Evolutionary conservation across 2,329 filamentous ascomycete genomes (phyloP), one percentile per base, ranked within the genome.

Genomic region (Pseudonectria buxi): DNA sequence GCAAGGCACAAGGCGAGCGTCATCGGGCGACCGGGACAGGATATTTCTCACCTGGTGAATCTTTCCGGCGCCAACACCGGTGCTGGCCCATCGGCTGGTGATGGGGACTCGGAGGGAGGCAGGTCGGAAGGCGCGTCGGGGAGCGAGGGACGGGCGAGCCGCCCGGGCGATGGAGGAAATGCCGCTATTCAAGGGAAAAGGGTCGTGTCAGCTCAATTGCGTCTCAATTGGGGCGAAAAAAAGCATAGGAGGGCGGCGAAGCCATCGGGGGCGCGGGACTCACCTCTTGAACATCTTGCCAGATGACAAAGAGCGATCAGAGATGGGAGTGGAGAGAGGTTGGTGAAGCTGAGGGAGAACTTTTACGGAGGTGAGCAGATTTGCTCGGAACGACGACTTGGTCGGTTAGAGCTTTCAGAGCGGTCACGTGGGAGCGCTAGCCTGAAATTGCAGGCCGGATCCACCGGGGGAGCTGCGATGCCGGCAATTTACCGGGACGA

Each of bases 211-310:
- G 59, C 51, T 69, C 65, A 69, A 70, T 72, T 69, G 62, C 51
- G 41, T 31, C 55, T 62, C 71, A 70, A 74, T 74, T 71, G 64
- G 38, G 40, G 44, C 45, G 36, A 16, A 44, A 37, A 37, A 31
- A 35, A 38, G 41, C 34, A 43, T 30, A 45, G 48, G 44, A 43
- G 39, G 39, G 40, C 41, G 35, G 45, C 53, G 56, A 58, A 51
- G 34, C 49, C 30, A 26, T 44, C 61, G 34, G 43, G 50, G 40
- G 43, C 53, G 44, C 41, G 43, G 37, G 57, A 76, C 79, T 68
- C 68, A 86, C 82, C 81, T 85, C 81, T 84, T 84, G 72, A 85
- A 82, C 82, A 86, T 86, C 78, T 75, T 84, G 74, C 67, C 67
- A 72, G 77, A 80, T 78, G 74, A 74, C 69, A 68, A 70, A 76